phyloP scores from a whole-genome alignment of 805 yeast genomes.

The Yarrowia sp. region DNA sequence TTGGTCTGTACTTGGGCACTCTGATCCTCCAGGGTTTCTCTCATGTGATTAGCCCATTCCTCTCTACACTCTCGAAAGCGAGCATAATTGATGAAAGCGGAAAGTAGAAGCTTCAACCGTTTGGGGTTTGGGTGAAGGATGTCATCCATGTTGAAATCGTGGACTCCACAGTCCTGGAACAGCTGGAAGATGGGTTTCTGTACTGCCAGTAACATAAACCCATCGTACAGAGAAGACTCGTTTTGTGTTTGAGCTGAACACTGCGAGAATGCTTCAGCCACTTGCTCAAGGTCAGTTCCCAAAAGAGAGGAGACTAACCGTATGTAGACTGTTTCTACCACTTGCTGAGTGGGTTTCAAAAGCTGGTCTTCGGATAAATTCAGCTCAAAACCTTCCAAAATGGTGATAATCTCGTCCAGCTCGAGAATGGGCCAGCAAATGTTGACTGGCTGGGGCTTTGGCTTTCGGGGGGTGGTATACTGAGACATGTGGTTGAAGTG shows the following conservation, averaged over 20 bases:
- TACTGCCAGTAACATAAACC: neutral
- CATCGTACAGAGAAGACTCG: neutral
- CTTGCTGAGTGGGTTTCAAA: neutral
- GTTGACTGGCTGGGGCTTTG: neutral
- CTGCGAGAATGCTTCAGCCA: neutral
- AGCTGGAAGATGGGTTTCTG: constrained; percentile 1
- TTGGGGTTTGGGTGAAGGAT: neutral
- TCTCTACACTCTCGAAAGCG: constrained; percentile 21
- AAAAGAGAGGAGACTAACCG: neutral
- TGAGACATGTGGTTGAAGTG: neutral
- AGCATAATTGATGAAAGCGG: constrained; percentile 28
- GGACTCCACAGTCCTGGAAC: constrained; percentile 18
- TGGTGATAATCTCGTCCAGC: constrained; percentile 9
- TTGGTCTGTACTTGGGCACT: too few relatives aligned
- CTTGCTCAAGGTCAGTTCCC: neutral
- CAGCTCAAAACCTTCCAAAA: neutral
- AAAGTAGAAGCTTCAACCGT: neutral
- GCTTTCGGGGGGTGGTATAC: neutral
- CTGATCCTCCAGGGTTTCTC: neutral
- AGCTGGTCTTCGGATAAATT: constrained; percentile 5
- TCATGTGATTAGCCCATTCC: constrained; percentile 10
- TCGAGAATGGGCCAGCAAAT: constrained; percentile 15
- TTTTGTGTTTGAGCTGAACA: neutral
- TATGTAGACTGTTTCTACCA: constrained; percentile 1
- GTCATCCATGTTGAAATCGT: constrained; percentile 22